phyloP scores from a whole-genome alignment of 2,329 filamentous ascomycete species.

The Bipolaris sorokiniana region DNA sequence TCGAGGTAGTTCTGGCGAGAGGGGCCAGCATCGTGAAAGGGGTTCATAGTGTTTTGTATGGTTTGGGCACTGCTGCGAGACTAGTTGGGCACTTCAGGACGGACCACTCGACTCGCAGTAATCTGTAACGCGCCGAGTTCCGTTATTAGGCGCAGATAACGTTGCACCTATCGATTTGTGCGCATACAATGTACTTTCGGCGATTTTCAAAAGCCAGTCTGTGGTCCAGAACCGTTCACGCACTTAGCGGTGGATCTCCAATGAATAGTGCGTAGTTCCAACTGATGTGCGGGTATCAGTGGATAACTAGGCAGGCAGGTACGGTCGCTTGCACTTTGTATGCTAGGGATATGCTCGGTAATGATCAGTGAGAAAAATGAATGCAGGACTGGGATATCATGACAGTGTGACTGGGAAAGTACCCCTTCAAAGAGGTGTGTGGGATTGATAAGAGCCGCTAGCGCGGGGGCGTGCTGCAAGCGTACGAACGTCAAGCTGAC shows the following conservation, averaged over 20 bases:
- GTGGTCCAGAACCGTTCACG: constrained; percentile 20
- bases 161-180: constrained; percentile 25
- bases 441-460: constrained; percentile 32
- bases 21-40: constrained; percentile 28
- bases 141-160: constrained; percentile 23
- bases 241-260: constrained; percentile 26
- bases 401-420: constrained; percentile 1
- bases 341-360: neutral
- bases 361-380: neutral
- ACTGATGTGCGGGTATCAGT: constrained; percentile 29
- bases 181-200: constrained; percentile 17
- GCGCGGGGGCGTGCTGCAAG: constrained; percentile 19
- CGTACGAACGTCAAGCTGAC: constrained; percentile 17
- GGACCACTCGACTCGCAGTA: constrained; percentile 12
- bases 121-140: constrained; percentile 21
- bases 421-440: constrained; percentile 4
- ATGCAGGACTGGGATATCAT: neutral
- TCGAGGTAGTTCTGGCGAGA: constrained; percentile 23
- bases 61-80: constrained; percentile 13
- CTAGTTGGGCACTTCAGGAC: constrained; percentile 12
- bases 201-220: constrained; percentile 20
- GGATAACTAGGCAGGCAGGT: constrained; percentile 19
- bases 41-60: constrained; percentile 37
- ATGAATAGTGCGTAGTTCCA: constrained; percentile 21
- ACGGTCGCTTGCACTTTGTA: neutral